These are phyloP conservation scores for Ascochyta fabae DNA, from an alignment of 2,329 filamentous ascomycete genomes.

Conservation along the genomic window DNA sequence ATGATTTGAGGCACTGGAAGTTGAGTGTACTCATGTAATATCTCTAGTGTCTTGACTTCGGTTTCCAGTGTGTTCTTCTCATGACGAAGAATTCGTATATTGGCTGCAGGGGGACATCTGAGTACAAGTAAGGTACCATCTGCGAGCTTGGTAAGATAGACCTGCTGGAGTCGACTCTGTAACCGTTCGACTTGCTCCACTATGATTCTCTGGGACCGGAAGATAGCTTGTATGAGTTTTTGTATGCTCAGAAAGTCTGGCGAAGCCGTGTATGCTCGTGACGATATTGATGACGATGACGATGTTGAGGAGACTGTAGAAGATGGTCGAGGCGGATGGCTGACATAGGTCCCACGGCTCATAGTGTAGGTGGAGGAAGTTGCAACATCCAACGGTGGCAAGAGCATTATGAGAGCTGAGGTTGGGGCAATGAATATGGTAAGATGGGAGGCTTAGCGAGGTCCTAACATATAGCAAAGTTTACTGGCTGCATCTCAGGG, in stretches of 20 bases:
- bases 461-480: constrained; percentile 12
- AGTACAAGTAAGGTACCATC: constrained; percentile 51
- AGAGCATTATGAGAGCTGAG: constrained; percentile 43
- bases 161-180: constrained; percentile 48
- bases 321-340: constrained; percentile 30
- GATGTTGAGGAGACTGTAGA: constrained; percentile 36
- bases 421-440: constrained; percentile 14
- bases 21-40: constrained; percentile 44
- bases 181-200: constrained; percentile 47
- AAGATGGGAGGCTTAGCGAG: constrained; percentile 27
- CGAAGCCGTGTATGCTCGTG: constrained; percentile 23
- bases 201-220: constrained; percentile 40
- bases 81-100: constrained; percentile 51
- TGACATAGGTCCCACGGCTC: constrained; percentile 40
- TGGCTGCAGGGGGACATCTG: constrained; percentile 49
- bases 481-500: constrained; percentile 27
- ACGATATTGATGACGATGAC: constrained; percentile 35
- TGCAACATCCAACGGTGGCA: constrained; percentile 45
- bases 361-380: constrained; percentile 44
- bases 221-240: constrained; percentile 39
- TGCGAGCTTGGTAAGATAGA: constrained; percentile 50
- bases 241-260: constrained; percentile 47
- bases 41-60: constrained; percentile 49
- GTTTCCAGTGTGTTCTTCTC: constrained; percentile 51
- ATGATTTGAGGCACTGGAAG: constrained; percentile 50